Evolutionary conservation across 306 rosid genomes (phyloP), one percentile per base, ranked within the genome.

Genomic region (Ormosia emarginata): DNA sequence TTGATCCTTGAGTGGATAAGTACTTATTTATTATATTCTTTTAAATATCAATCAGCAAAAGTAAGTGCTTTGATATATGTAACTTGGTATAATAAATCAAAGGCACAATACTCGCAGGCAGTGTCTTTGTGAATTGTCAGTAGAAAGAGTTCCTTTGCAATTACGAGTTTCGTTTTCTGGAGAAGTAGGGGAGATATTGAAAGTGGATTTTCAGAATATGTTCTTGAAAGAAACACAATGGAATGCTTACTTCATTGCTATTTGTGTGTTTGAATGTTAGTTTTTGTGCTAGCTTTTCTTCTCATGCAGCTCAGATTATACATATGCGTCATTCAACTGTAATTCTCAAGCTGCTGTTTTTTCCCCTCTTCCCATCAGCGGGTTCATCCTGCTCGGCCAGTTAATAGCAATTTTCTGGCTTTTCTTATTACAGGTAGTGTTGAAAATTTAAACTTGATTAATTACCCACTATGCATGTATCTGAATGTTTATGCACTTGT

Each of bases 181-280:
- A 93, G 93, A 59, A 83, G 81, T 14, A 86, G 97, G 61, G 92
- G 89, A 80, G 97, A 89, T 72, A 86, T 92, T 29, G 97, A 90
- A 92, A 87, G 80, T n/a, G 97, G 94, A 12, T 90, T 88, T 82
- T 50, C 91, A 75, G 94, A 89, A 64, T 87, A 74, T 81, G 78
- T 79, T 78, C 86, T 84, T 59, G 82, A 86, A 69, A 32, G 92
- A 90, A 81, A 89, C 78, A 46, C 88, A 12, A 58, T 82, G 90
- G 92, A 87, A 88, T 68, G 89, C 37, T 34, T 71, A 12, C 44
- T 71, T 70, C 50, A 47, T 37, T 61, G 46, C 32, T 77, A 37
- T 82, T 71, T 71, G 17, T 15, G 4, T 82, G 63, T 49, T 17
- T 52, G 55, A 37, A 9, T 24, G 24, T 24, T 24, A 24, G 24